These are phyloP conservation scores for Colletotrichum sp. DNA, from an alignment of 2,329 filamentous ascomycete species.

Conservation along the genomic window DNA sequence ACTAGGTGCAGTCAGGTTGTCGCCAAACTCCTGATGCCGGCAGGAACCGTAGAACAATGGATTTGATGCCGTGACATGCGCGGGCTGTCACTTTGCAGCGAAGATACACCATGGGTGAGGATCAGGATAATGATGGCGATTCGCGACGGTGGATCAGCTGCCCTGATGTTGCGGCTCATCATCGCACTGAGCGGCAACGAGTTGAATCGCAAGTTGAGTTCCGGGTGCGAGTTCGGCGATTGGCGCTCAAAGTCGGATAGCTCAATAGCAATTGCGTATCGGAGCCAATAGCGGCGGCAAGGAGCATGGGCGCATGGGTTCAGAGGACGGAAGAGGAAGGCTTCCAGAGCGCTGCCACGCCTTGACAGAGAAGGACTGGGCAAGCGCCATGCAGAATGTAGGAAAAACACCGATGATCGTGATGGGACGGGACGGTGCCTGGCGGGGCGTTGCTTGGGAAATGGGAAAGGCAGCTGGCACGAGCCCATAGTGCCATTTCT, in stretches of 20 bases:
- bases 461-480: not conserved
- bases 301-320: not conserved
- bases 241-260: not conserved
- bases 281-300: not conserved
- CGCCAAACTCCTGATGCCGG: not conserved
- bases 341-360: slow-evolving; percentile 5
- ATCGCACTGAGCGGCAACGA: not conserved
- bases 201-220: not conserved
- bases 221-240: not conserved
- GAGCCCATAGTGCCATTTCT: not conserved
- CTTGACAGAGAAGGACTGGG: not conserved
- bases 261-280: not conserved
- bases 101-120: not conserved
- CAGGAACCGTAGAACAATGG: not conserved
- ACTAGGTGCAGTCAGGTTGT: not conserved
- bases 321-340: slow-evolving; percentile 3
- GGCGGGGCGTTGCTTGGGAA: not conserved
- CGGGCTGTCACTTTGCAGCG: not conserved
- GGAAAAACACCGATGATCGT: not conserved
- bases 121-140: not conserved
- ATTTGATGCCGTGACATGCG: not conserved
- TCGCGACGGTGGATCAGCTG: not conserved
- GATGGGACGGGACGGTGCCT: not conserved
- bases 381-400: not conserved
- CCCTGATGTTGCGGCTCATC: not conserved